Percentiles rank a stretch among this genome's conserved stretches.
phyloP scores from a whole-genome alignment of 345 rosid genomes.

The Brassica cretica region DNA sequence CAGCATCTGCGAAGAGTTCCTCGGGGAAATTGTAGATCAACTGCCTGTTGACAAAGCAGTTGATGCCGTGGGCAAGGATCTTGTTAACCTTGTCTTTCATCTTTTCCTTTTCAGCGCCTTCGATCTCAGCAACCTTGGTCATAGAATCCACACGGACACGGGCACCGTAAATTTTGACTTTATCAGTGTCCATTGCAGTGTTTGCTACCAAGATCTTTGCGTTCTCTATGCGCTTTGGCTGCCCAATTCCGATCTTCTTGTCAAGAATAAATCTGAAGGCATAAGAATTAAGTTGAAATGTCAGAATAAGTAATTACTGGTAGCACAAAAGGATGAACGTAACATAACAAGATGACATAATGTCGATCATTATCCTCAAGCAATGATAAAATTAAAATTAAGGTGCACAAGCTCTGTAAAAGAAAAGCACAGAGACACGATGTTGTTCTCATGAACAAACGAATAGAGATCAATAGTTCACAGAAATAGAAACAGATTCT shows the following conservation, averaged over 20 bases:
- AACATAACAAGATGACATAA: not conserved
- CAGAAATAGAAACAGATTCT: not conserved
- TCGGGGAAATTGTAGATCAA: slow-evolving; percentile 97
- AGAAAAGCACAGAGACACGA: not conserved
- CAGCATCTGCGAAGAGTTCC: slow-evolving; percentile 97
- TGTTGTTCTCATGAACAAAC: not conserved
- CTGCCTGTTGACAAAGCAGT: slow-evolving; percentile 97
- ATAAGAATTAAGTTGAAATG: slow-evolving; percentile 13
- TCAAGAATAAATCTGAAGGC: slow-evolving; percentile 85
- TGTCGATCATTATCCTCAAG: not conserved
- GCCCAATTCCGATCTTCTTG: slow-evolving; percentile 98
- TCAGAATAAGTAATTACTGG: not conserved
- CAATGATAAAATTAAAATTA: not conserved
- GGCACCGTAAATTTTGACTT: slow-evolving; percentile 97
- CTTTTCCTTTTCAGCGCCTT: slow-evolving; percentile 96
- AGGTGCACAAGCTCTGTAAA: not conserved
- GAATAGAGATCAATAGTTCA: not conserved
- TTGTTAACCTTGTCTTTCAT: slow-evolving; percentile 98
- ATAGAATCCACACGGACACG: slow-evolving; percentile 99
- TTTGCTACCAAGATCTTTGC: slow-evolving; percentile 97
- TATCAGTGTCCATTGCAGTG: slow-evolving; percentile 99
- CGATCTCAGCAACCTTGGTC: slow-evolving; percentile 96
- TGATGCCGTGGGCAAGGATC: slow-evolving; percentile 86
- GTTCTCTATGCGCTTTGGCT: slow-evolving; percentile 93
- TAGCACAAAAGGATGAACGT: not conserved